Conservation (phyloP, 257 asterid species). For the Linaria vulgaris region DNA sequence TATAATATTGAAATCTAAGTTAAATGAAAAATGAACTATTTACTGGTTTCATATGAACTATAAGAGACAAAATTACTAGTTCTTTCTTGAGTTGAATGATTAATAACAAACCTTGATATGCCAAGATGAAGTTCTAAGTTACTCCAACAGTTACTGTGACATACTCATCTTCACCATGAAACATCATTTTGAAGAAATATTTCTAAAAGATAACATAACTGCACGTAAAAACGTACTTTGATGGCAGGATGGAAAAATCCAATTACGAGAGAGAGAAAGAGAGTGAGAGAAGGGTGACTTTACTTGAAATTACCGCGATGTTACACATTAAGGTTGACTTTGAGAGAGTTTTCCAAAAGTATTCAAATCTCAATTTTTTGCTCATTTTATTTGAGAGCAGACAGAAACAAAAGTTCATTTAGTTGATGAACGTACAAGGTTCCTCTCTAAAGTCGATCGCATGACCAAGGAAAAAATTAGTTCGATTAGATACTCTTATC, state of each 20-base stretch:
- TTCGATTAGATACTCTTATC: not conserved
- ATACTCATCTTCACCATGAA: not conserved
- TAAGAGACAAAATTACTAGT: not conserved
- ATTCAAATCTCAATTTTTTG: not conserved
- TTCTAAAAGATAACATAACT: not conserved
- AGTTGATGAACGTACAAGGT: not conserved
- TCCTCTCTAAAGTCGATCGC: not conserved
- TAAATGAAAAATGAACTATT: not conserved
- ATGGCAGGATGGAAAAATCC: conserved; percentile 13
- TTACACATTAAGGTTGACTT: too few relatives aligned
- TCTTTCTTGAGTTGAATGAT: not conserved
- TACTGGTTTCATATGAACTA: not conserved
- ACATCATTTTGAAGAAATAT: not conserved
- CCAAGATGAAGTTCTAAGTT: not conserved
- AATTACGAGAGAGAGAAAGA: not conserved
- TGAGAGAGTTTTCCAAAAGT: not conserved
- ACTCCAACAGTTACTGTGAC: conserved; percentile 7
- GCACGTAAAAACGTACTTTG: not conserved
- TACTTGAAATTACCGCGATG: too few relatives aligned
- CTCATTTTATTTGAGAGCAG: not conserved
- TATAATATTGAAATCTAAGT: conserved; percentile 2
- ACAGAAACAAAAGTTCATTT: not conserved
- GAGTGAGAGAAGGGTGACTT: too few relatives aligned
- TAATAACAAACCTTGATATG: conserved; percentile 2
- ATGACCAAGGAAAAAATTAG: too few relatives aligned